Conservation (phyloP, 495 filamentous ascomycete species). For the Hypoxylon perforatum region DNA sequence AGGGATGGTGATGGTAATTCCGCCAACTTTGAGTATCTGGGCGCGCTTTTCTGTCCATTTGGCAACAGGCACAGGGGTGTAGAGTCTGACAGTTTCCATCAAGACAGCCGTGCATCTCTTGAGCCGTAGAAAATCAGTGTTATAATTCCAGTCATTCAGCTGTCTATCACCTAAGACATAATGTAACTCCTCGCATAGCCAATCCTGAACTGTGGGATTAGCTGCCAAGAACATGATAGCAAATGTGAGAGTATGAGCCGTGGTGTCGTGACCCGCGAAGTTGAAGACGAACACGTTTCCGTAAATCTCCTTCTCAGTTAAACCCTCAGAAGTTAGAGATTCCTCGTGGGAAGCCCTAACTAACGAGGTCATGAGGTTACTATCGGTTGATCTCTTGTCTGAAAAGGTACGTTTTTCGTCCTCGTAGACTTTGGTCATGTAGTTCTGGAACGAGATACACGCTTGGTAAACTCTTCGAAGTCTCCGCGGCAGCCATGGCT, state of each 20-base stretch:
- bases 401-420: conserved; percentile 22
- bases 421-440: conserved; percentile 38
- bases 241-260: conserved; percentile 61
- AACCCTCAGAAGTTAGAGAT: conserved; percentile 12
- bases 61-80: conserved; percentile 54
- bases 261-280: conserved; percentile 67
- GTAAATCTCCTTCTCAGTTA: conserved; percentile 54
- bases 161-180: conserved; percentile 35
- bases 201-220: conserved; percentile 57
- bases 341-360: conserved; percentile 26
- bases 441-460: conserved; percentile 33
- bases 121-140: conserved; percentile 52
- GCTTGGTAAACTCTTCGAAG: conserved; percentile 34
- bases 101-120: conserved; percentile 58
- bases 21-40: conserved; percentile 20
- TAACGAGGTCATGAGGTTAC: conserved; percentile 30
- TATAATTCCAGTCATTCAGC: conserved; percentile 51
- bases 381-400: neutral
- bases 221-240: conserved; percentile 59
- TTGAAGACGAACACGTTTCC: conserved; percentile 67
- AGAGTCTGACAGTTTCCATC: conserved; percentile 62
- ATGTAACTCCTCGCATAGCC: conserved; percentile 40
- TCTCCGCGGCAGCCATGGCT: conserved; percentile 33
- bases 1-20: conserved; percentile 23
- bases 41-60: conserved; percentile 48